A percentile compares a stretch with the other conserved stretches of the same genome.
phyloP scores from a whole-genome alignment of 306 rosid species.

The Glycine soja region DNA sequence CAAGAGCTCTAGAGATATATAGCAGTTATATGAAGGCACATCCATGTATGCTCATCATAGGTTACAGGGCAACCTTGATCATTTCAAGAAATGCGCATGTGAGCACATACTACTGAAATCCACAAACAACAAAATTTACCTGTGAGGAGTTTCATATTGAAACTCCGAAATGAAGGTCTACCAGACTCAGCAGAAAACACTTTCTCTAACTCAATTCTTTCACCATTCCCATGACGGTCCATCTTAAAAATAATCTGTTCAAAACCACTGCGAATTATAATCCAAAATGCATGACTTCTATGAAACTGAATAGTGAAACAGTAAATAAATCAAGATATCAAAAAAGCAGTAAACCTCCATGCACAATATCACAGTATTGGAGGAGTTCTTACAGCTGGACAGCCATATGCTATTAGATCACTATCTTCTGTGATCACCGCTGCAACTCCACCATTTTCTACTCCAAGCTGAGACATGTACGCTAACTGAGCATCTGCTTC shows the following conservation, averaged over 20 bases:
- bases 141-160: slow-evolving; percentile 69
- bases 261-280: slow-evolving; percentile 49
- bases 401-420: slow-evolving; percentile 80
- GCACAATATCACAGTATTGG: slow-evolving; percentile 54
- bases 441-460: slow-evolving; percentile 70
- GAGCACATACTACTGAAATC: slow-evolving; percentile 25
- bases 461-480: slow-evolving; percentile 68
- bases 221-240: slow-evolving; percentile 91
- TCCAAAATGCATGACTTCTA: slow-evolving; percentile 31
- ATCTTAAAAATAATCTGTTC: slow-evolving; percentile 84
- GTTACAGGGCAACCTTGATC: not conserved
- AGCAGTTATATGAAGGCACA: slow-evolving; percentile 32
- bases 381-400: slow-evolving; percentile 87
- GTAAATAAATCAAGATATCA: slow-evolving; percentile 33
- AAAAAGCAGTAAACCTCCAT: slow-evolving; percentile 50
- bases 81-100: slow-evolving; percentile 13
- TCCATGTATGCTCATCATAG: slow-evolving; percentile 18
- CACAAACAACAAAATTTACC: slow-evolving; percentile 59
- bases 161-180: slow-evolving; percentile 75
- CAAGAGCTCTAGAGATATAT: not conserved
- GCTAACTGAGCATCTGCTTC: slow-evolving; percentile 99
- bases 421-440: slow-evolving; percentile 84
- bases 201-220: slow-evolving; percentile 68
- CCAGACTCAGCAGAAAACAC: slow-evolving; percentile 60
- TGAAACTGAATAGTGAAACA: slow-evolving; percentile 33